Evolutionary conservation across 495 filamentous ascomycete species (phyloP), one percentile per base, ranked within the genome.

Genomic region (Penicillium macrosclerotiorum): DNA sequence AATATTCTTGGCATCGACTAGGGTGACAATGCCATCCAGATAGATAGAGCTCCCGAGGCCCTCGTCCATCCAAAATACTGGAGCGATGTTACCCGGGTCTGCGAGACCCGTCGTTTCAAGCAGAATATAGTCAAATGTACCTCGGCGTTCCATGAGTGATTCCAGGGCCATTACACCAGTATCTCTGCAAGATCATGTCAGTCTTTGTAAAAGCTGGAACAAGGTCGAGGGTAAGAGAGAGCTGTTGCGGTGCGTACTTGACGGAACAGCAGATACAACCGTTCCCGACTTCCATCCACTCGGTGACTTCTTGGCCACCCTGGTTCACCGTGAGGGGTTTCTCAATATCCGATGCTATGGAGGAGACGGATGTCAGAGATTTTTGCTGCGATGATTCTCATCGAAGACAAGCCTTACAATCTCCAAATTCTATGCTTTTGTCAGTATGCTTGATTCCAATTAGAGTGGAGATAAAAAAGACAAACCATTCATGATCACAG

Each of bases 261-360:
- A 98, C 91, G 17, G 92, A 95, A 69, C 93, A 98, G 71, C 93
- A 98, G 55, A 98, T 91, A 72, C 93, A 98, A 47, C 93, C 93
- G 58, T 98, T 98, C 33, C 86, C 89, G 37, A 98, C 82, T 52
- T 95, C 89, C 36, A 97, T 81, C 92, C 92, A 96, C 69, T 96
- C 90, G 55, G 93, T 85, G 2, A 91, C 87, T 64, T 91, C 79
- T 50, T 91, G 81, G 38, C 88, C 90, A 51, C 82, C 85, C 63
- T 90, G 81, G 59, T 86, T 90, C 52, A 96, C 78, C 5, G 90
- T 96, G 46, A 97, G 72, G 31, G 88, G 86, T 62, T 95, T 95
- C 59, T 98, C 92, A 54, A 98, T 95, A 61, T 96, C 92, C 57
- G 86, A 75, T 48, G 90, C 90, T 95, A 47, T 22, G n/a, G n/a